Conservation (phyloP, 352 stramenopile genomes). For the Pythium utonaiense region DNA sequence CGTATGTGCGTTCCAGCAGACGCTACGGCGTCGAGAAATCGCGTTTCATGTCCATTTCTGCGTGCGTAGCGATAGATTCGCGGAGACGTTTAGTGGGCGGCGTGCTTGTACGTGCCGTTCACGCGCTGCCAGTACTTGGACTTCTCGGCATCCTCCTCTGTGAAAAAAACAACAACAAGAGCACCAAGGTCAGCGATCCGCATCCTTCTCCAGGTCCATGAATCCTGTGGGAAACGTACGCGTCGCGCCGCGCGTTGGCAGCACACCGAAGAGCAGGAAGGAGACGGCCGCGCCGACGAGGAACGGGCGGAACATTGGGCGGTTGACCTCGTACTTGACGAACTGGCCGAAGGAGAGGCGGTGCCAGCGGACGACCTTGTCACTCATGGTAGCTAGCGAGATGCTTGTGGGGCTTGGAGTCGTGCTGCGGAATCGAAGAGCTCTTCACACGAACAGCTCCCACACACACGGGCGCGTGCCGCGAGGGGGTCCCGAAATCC, state of each 20-base stretch:
- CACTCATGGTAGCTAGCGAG: conserved; percentile 41
- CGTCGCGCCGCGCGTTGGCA: conserved; percentile 69
- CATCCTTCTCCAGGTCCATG: too few relatives aligned
- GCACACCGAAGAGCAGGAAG: conserved; percentile 79
- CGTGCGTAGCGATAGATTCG: not conserved
- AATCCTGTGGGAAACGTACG: too few relatives aligned
- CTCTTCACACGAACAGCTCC: not conserved
- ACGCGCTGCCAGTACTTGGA: conserved; percentile 85
- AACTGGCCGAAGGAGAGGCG: conserved; percentile 77
- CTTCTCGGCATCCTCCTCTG: conserved; percentile 81
- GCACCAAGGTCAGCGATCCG: not conserved
- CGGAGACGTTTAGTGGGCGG: conserved; percentile 55
- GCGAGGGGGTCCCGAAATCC: conserved; percentile 1
- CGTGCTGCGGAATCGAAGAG: not conserved
- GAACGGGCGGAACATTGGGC: conserved; percentile 83
- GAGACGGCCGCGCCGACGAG: conserved; percentile 68
- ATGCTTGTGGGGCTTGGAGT: conserved; percentile 9
- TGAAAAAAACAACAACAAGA: conserved; percentile 5
- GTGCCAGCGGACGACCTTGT: conserved; percentile 83
- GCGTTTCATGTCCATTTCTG: conserved; percentile 16
- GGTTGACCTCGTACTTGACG: conserved; percentile 68
- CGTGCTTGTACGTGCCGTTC: conserved; percentile 82
- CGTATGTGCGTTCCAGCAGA: not conserved
- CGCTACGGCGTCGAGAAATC: not conserved
- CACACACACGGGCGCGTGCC: conserved; percentile 11